Evolutionary conservation across 805 yeast genomes (phyloP).

Genomic region (Pichia nakasei): DNA sequence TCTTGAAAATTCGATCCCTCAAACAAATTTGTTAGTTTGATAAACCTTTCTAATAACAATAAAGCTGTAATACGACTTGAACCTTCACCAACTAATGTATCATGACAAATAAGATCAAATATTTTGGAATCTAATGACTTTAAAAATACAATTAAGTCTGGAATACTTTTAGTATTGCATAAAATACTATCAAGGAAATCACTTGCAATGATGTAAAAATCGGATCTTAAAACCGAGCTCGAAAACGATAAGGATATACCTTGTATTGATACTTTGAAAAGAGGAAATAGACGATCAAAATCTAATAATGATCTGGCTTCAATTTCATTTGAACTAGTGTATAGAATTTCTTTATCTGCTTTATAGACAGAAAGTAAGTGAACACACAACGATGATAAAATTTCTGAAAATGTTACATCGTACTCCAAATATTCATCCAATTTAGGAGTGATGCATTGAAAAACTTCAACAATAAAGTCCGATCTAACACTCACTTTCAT

Average conservation of each 20-base stretch:
- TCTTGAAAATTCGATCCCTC: constrained; percentile 45
- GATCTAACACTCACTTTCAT: constrained; percentile 37
- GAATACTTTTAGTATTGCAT: constrained; percentile 32
- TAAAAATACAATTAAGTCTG: constrained; percentile 44
- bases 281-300: constrained; percentile 46
- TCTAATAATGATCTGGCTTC: constrained; percentile 31
- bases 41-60: constrained; percentile 49
- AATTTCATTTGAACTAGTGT: constrained; percentile 22
- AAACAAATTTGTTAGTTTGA: constrained; percentile 35
- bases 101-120: constrained; percentile 60
- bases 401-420: constrained; percentile 62
- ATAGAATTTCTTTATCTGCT: constrained; percentile 25
- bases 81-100: constrained; percentile 74
- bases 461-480: constrained; percentile 63
- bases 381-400: constrained; percentile 67
- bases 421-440: constrained; percentile 64
- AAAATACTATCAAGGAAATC: constrained; percentile 50
- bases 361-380: constrained; percentile 58
- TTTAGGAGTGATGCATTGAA: constrained; percentile 69
- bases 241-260: constrained; percentile 69
- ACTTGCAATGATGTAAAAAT: constrained; percentile 66
- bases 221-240: constrained; percentile 61
- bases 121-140: constrained; percentile 52
- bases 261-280: constrained; percentile 64
- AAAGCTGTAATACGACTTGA: constrained; percentile 67